These are phyloP conservation scores for Boletus vinaceobasis DNA, from an alignment of 768 basidiomycete species.

Conservation along the genomic window DNA sequence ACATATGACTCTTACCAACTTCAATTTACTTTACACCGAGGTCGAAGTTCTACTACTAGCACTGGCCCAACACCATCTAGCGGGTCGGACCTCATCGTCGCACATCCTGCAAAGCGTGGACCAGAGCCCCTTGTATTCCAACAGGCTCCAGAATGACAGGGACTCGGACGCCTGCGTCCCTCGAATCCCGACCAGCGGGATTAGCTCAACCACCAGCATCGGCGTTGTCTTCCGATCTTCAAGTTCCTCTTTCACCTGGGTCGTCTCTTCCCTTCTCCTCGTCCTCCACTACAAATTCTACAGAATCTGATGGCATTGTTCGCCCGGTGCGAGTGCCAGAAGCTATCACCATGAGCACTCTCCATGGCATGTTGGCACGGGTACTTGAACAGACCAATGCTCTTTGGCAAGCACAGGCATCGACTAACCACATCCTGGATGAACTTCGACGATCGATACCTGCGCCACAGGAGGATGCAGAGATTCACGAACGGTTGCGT, in stretches of 20 bases:
- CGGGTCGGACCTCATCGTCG: background rate
- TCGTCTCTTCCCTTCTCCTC: background rate
- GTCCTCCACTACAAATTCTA: background rate
- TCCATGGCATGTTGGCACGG: slow-evolving; percentile 49
- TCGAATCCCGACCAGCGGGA: background rate
- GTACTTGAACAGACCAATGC: slow-evolving; percentile 57
- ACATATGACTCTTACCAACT: no score
- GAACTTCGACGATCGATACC: slow-evolving; percentile 49
- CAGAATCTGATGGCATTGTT: slow-evolving; percentile 25
- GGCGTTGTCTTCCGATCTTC: background rate
- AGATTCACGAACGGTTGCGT: slow-evolving; percentile 27
- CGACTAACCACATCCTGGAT: slow-evolving; percentile 55
- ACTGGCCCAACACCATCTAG: no score
- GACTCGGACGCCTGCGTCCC: background rate
- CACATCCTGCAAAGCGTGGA: background rate
- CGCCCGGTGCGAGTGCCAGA: slow-evolving; percentile 25
- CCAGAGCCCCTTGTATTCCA: background rate
- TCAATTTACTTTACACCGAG: no score
- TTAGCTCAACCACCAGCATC: background rate
- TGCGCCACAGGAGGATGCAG: slow-evolving; percentile 36
- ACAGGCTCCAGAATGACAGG: background rate
- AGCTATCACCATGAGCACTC: slow-evolving; percentile 35
- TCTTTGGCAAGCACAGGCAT: slow-evolving; percentile 56
- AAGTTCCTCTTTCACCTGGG: background rate
- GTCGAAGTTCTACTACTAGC: background rate